Percentiles rank a stretch among this genome's conserved stretches.
Evolutionary conservation across 768 basidiomycete species (phyloP).

Genomic region (Daedaleopsis nitida): DNA sequence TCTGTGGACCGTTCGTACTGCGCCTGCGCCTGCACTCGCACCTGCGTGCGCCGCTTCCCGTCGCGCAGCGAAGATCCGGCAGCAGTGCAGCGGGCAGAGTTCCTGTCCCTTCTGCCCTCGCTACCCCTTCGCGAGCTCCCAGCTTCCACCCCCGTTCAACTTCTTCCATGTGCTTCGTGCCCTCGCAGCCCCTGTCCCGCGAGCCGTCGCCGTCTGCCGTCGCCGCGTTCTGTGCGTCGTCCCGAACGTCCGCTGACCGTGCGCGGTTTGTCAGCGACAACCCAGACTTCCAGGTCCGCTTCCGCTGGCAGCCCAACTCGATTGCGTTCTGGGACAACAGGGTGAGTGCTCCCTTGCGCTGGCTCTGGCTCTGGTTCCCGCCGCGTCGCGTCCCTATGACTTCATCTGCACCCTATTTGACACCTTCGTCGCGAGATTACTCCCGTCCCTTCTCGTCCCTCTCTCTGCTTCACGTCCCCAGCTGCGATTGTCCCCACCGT

Average conservation of each 20-base stretch:
- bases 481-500: background rate
- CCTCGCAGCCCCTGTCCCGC: too few relatives aligned
- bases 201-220: background rate
- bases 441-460: background rate
- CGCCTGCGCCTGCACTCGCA: too few relatives aligned
- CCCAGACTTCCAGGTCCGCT: slow-evolving; percentile 74
- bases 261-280: slow-evolving; percentile 47
- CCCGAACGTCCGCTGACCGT: slow-evolving; percentile 10
- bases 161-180: too few relatives aligned
- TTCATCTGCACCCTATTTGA: background rate
- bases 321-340: slow-evolving; percentile 90
- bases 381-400: background rate
- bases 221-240: background rate
- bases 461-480: background rate
- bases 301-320: slow-evolving; percentile 76
- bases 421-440: slow-evolving; percentile 1
- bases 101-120: background rate
- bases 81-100: background rate
- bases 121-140: background rate
- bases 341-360: slow-evolving; percentile 39
- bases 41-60: too few relatives aligned
- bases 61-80: background rate
- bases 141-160: too few relatives aligned
- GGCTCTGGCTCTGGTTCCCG: background rate
- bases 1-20: background rate